Base-by-base conservation (phyloP, 306 rosid species). In the Vicia faba region DNA sequence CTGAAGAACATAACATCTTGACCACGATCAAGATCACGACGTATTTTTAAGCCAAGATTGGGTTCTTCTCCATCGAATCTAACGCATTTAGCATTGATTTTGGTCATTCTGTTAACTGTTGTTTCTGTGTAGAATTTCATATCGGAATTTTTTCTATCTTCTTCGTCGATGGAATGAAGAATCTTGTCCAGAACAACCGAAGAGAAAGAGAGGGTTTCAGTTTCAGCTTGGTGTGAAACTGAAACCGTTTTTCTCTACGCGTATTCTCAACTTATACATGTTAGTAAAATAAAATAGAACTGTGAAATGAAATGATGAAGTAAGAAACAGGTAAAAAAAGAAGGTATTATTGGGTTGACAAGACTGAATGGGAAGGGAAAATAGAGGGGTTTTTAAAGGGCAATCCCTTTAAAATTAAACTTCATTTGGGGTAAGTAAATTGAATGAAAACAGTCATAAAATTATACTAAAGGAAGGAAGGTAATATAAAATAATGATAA, bases 101-200 rank as follows among this genome's bases (percentile, higher is more conserved):
- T 78, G 79, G 68, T 81, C 63, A 84, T 91, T 31, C 82, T 84
- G 77, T 69, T 82, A 5, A 38, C 8, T 64, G 61, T 53, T 68
- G 81, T 72, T 19, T 82, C 83, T 4, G 76, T 68, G 76, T 68
- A 73, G 58, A 83, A 75, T 23, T 79, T 86, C 73, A 74, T 74
- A 2, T 86, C 83, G 5, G 49, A 79, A 31, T 3, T 23, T 5
- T 49, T 68, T 13, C 15, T 80, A 11, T 80, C 86, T 2, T 79
- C 86, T 0, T 86, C 86, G 74, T 90, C 99, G 29, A 93, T 86
- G 49, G 95, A 86, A 16, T 86, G 86, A 83, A 90, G 90, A 38
- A 90, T 93, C 38, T 85, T 62, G 43, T 93, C 96, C 9, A 93
- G 89, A 0, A 93, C 89, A 18, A 68, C 68, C 5, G 99, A 85